These are phyloP conservation scores for Aurantiochytrium sp. DNA, from an alignment of 108 stramenopile genomes.

Conservation along the genomic window DNA sequence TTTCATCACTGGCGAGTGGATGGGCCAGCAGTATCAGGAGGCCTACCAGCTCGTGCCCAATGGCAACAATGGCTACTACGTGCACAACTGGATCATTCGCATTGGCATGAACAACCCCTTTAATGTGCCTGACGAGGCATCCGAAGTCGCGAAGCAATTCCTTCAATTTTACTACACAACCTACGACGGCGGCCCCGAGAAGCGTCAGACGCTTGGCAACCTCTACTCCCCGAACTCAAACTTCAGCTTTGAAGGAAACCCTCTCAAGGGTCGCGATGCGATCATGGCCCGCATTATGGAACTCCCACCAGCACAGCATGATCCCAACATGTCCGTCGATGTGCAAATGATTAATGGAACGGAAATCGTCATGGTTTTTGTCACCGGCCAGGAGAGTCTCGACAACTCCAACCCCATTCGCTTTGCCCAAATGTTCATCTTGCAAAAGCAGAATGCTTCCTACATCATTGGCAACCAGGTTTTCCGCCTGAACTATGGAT, in stretches of 20 bases:
- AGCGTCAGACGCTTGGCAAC: not conserved
- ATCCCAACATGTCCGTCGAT: slow-evolving; percentile 14
- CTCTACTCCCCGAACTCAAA: not conserved
- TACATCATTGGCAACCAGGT: slow-evolving; percentile 12
- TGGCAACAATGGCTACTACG: not conserved
- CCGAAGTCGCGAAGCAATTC: not conserved
- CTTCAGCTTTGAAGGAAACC: not conserved
- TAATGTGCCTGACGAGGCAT: not conserved
- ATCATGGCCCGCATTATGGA: not conserved
- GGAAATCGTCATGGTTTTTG: not conserved
- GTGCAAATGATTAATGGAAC: not conserved
- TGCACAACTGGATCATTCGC: not conserved
- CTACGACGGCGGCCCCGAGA: not conserved
- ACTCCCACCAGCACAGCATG: not conserved
- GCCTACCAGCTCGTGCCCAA: slow-evolving; percentile 16
- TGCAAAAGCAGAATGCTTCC: not conserved
- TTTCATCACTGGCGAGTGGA: not conserved
- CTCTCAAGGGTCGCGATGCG: not conserved
- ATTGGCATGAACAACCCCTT: not conserved
- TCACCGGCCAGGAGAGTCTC: not conserved
- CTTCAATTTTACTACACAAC: not conserved
- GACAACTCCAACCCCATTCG: not conserved
- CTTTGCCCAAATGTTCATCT: not conserved
- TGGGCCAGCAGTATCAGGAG: slow-evolving; percentile 15
- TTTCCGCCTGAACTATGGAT: slow-evolving; percentile 3